Evolutionary conservation across 2,329 filamentous ascomycete genomes (phyloP).

Genomic region (Fusarium pseudograminearum): DNA sequence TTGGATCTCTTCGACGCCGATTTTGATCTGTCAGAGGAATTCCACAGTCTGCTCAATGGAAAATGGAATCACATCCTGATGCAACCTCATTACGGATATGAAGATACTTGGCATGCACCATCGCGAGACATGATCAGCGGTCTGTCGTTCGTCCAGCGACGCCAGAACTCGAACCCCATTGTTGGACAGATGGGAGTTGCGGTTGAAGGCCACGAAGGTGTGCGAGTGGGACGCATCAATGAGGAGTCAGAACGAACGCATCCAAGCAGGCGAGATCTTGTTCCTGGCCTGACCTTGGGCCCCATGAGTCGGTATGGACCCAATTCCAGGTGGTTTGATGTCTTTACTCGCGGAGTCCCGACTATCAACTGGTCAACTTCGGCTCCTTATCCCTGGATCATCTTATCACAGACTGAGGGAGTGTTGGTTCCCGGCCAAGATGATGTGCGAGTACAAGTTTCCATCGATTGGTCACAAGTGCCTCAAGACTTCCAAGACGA

Average conservation of each 20-base stretch:
- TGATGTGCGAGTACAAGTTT: slow-evolving; percentile 35
- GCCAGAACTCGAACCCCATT: slow-evolving; percentile 62
- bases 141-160: slow-evolving; percentile 63
- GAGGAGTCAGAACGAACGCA: slow-evolving; percentile 66
- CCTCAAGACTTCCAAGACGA: slow-evolving; percentile 49
- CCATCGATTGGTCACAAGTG: slow-evolving; percentile 53
- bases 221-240: slow-evolving; percentile 57
- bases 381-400: slow-evolving; percentile 62
- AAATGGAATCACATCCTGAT: slow-evolving; percentile 70
- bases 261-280: slow-evolving; percentile 56
- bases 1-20: slow-evolving; percentile 65
- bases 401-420: slow-evolving; percentile 63
- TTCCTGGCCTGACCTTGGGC: slow-evolving; percentile 71
- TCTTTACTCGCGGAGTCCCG: slow-evolving; percentile 69
- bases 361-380: slow-evolving; percentile 66
- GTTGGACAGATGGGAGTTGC: slow-evolving; percentile 74
- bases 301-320: slow-evolving; percentile 70
- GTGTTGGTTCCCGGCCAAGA: slow-evolving; percentile 56
- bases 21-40: slow-evolving; percentile 61
- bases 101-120: slow-evolving; percentile 67
- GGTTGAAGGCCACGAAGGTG: slow-evolving; percentile 74
- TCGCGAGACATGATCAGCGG: slow-evolving; percentile 67
- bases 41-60: slow-evolving; percentile 62
- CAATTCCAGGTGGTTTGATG: slow-evolving; percentile 69
- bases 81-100: slow-evolving; percentile 62